phyloP scores from a whole-genome alignment of 495 filamentous ascomycete genomes.

The Xylaria nigripes region DNA sequence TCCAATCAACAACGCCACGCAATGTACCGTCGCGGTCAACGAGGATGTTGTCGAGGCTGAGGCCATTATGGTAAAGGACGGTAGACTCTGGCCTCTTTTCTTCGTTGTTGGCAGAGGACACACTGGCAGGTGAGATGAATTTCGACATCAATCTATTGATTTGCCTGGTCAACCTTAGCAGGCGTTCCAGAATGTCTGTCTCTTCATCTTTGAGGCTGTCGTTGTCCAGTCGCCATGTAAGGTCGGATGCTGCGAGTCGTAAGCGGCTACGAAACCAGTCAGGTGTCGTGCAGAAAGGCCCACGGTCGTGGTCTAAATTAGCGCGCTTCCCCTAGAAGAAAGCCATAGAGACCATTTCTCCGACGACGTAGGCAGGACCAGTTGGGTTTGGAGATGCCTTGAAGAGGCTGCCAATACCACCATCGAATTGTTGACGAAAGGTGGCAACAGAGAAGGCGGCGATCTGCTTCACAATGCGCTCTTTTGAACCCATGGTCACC shows the following conservation, averaged over 20 bases:
- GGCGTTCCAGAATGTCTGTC: not conserved
- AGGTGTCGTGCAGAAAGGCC: constrained; percentile 21
- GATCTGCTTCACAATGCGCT: constrained; percentile 27
- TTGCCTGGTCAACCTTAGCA: constrained; percentile 11
- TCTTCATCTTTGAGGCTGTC: constrained; percentile 1
- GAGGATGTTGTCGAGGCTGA: constrained; percentile 44
- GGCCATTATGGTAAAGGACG: constrained; percentile 40
- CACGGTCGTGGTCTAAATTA: constrained; percentile 13
- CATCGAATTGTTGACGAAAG: constrained; percentile 22
- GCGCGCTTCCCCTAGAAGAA: constrained; percentile 30
- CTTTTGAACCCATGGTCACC: constrained; percentile 30
- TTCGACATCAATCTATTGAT: constrained; percentile 12
- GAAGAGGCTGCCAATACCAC: constrained; percentile 33
- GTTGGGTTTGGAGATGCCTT: constrained; percentile 10
- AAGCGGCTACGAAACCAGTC: constrained; percentile 25
- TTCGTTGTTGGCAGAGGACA: not conserved
- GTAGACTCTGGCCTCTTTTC: constrained; percentile 24
- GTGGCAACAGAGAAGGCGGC: constrained; percentile 30
- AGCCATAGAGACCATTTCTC: constrained; percentile 26
- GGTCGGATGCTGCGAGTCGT: constrained; percentile 11
- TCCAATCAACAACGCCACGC: constrained; percentile 47
- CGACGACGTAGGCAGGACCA: constrained; percentile 6
- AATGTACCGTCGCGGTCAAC: constrained; percentile 36
- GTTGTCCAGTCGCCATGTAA: constrained; percentile 1
- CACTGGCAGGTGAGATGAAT: not conserved